Evolutionary conservation across 2,329 filamentous ascomycete genomes (phyloP), one percentile per base, ranked within the genome.

Genomic region (Neurospora sp.): DNA sequence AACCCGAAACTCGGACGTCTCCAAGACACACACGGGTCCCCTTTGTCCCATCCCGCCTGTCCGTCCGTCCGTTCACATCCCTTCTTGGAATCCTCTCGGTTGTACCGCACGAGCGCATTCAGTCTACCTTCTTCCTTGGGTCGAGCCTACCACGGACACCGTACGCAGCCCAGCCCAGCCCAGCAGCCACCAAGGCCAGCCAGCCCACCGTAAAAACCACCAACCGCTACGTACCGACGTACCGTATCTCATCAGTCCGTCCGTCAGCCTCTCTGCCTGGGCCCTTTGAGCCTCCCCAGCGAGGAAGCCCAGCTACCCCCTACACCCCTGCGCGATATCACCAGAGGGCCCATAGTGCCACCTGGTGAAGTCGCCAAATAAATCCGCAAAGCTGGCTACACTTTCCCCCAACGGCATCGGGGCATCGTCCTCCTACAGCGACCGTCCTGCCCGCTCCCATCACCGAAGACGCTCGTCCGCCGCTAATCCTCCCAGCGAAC

Each of bases 341-440:
- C 72, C 71, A 72, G 69, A 71, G 72, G 72, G 71, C 71, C 68
- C 68, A 71, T 57, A 74, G 74, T 69, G 74, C 74, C 74, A 73
- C 74, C 76, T 75, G 74, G 73, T 74, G 70, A 72, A 52, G 28
- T 41, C 68, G 52, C 67, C 37, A 46, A 28, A 70, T 67, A 74
- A 74, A 72, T 74, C 80, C 62, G 67, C 77, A 76, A 84, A 81
- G 74, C 83, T 88, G 86, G 85, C 84, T 80, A 81, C 83, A 75
- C 78, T 81, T 81, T 82, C 80, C 73, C 78, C 80, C 74, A 77
- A 77, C 72, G 78, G 81, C 75, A 62, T 36, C 52, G 81, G 82
- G 74, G 85, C 85, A 78, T 85, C 86, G 71, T 87, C 86, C 79
- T 85, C 85, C 75, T 83, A 82, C 75, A 83, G 81, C 80, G 83